Base-by-base conservation (phyloP, 371 early-diverging fungal genomes). In the Mortierella sp. region DNA sequence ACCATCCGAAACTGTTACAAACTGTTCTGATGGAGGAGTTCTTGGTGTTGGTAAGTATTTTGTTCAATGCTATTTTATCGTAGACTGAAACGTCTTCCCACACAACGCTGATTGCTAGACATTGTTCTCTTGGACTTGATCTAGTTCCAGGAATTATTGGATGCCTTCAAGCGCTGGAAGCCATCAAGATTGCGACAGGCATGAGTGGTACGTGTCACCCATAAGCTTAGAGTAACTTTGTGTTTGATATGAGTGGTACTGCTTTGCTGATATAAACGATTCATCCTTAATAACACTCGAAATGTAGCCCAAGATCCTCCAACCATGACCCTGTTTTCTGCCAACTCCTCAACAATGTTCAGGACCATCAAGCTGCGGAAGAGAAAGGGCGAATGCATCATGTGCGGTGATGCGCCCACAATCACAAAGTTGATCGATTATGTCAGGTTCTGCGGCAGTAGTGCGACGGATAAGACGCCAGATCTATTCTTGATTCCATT, bases 1-100 rank as follows among this genome's bases (percentile, higher is more conserved):
- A 8, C 94, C 96, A 6, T 82, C 94, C 1, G 94, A 92, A 48
- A 86, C 94, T 14, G 93, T 96, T 28, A 89, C 91, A 17, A 95
- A 89, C 76, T 99, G 99, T 81, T 87, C 91, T 14, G 97, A 97
- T 70, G 94, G 92, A n/a, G 99, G 99, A n/a, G 99, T 99, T 8
- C 80, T 99, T 42, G 99, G 99, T 37, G 93, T 93, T 17, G 86
- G 90, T 85, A 81, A 62, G 68, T 26, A 17, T 6, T 44, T 21
- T 44, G 21, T 5, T 2, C 8, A 24, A 1, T 31, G 2, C 17
- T 47, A 23, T 48, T 32, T 37, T 21, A 23, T 41, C 17, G 21
- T 6, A 19, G 30, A 26, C n/a, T n/a, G n/a, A 6, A 14, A 50
- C 5, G 23, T 23, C 14, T 21, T 51, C 6, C 9, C 3, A 11